phyloP scores from a whole-genome alignment of 192 early-diverging fungal species.

The Umbelopsis ramanniana region DNA sequence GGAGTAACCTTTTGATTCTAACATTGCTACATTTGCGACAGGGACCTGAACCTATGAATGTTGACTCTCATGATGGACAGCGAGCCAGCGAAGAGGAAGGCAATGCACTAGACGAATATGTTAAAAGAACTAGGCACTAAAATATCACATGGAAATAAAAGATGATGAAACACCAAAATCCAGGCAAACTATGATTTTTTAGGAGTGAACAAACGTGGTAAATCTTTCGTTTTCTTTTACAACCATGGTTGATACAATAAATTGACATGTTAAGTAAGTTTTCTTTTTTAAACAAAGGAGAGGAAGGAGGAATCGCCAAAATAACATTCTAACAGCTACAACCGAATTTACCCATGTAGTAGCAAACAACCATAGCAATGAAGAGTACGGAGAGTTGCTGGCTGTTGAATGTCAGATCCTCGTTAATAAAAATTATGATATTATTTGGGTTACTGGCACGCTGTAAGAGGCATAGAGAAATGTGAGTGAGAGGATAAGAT shows the following conservation, averaged over 20 bases:
- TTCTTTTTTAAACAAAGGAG: not conserved
- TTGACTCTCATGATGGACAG: constrained; percentile 1
- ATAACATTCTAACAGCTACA: constrained; percentile 10
- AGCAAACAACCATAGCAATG: constrained; percentile 43
- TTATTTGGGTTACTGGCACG: constrained; percentile 27
- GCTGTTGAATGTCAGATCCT: constrained; percentile 45
- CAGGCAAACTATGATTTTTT: too few species aligned
- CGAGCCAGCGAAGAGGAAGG: constrained; percentile 40
- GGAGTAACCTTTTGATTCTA: not conserved
- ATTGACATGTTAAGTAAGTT: not conserved
- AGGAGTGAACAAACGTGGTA: too few species aligned
- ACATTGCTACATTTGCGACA: not conserved
- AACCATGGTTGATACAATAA: too few species aligned
- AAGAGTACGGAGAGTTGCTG: constrained; percentile 44
- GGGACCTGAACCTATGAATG: constrained; percentile 1
- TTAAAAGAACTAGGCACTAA: constrained; percentile 24
- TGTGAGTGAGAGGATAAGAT: too few species aligned
- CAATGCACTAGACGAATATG: constrained; percentile 40
- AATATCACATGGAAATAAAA: not conserved
- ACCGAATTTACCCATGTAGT: constrained; percentile 45
- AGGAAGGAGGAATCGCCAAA: not conserved
- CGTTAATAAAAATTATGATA: constrained; percentile 44
- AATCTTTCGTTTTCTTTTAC: too few species aligned
- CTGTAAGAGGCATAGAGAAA: not conserved
- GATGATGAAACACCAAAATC: not conserved